phyloP scores from a whole-genome alignment of 2,329 filamentous ascomycete species.

The Sporothrix euskadiensis region DNA sequence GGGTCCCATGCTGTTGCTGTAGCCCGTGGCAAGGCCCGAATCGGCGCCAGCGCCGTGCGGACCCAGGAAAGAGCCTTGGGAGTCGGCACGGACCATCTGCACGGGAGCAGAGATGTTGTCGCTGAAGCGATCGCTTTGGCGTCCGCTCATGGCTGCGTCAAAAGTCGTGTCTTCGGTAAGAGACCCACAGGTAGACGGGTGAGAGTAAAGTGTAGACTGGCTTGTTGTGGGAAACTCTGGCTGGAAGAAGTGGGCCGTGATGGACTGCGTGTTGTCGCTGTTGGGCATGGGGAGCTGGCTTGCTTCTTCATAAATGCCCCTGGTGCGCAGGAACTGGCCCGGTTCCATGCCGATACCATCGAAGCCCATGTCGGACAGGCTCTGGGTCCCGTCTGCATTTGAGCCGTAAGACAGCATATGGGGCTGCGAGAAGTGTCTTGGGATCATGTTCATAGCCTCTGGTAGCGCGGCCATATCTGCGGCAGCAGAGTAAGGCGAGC shows the following conservation, averaged over 20 bases:
- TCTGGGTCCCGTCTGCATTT: neutral
- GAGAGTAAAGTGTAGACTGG: conserved; percentile 2
- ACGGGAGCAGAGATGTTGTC: conserved; percentile 36
- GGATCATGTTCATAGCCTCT: neutral
- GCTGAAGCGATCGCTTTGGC: conserved; percentile 38
- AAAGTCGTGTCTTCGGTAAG: conserved; percentile 41
- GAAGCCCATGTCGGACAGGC: neutral
- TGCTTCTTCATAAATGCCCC: neutral
- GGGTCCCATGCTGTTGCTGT: neutral
- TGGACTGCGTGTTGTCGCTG: neutral
- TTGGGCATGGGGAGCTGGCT: conserved; percentile 29
- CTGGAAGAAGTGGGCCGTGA: neutral
- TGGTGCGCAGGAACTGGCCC: conserved; percentile 25
- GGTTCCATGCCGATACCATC: conserved; percentile 30
- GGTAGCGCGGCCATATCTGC: neutral
- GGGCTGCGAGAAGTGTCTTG: conserved; percentile 12
- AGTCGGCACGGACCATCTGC: conserved; percentile 40
- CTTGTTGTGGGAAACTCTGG: neutral
- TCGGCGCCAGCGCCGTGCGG: neutral
- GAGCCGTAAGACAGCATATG: neutral
- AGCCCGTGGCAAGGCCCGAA: neutral
- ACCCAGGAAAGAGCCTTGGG: conserved; percentile 38
- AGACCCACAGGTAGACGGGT: conserved; percentile 41
- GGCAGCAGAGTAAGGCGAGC: conserved; percentile 15
- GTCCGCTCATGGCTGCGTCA: conserved; percentile 40